Evolutionary conservation across 805 yeast genomes (phyloP).

Genomic region (Henningerozyma blattae): DNA sequence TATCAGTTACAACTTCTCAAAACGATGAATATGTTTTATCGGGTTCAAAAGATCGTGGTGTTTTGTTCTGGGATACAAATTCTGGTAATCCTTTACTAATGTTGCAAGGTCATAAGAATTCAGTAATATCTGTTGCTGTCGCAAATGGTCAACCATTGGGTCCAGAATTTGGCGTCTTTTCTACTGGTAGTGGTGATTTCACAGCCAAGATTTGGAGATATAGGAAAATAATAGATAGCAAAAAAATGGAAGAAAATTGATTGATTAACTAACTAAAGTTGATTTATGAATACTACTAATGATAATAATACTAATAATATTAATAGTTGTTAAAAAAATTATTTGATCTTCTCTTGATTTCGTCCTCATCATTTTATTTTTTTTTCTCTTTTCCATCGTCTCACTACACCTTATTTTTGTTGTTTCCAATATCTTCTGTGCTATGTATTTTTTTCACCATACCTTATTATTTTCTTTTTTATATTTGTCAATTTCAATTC

Average conservation of each 20-base stretch:
- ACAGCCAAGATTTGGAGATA: slow-evolving; percentile 95
- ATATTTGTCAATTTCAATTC: too few relatives aligned
- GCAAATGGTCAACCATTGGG: slow-evolving; percentile 63
- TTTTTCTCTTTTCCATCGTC: too few relatives aligned
- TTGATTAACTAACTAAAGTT: too few relatives aligned
- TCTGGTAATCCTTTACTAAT: slow-evolving; percentile 86
- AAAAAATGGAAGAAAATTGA: slow-evolving; percentile 1
- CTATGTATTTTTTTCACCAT: too few relatives aligned
- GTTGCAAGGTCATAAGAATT: slow-evolving; percentile 95
- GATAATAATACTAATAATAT: too few relatives aligned
- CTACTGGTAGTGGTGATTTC: slow-evolving; percentile 96
- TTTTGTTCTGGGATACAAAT: slow-evolving; percentile 88
- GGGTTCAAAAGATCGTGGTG: slow-evolving; percentile 95
- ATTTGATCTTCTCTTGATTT: too few relatives aligned
- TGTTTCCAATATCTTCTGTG: too few relatives aligned
- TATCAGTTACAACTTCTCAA: slow-evolving; percentile 88
- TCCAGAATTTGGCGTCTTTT: slow-evolving; percentile 60
- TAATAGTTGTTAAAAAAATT: too few relatives aligned
- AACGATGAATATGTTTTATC: slow-evolving; percentile 83
- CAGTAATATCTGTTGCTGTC: slow-evolving; percentile 89
- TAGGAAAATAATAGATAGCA: slow-evolving; percentile 23
- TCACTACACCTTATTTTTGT: too few relatives aligned
- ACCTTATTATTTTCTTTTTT: too few relatives aligned
- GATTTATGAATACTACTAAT: too few relatives aligned
- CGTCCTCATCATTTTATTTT: too few relatives aligned